phyloP scores from a whole-genome alignment of 805 yeast genomes.

The Starmerella powellii region DNA sequence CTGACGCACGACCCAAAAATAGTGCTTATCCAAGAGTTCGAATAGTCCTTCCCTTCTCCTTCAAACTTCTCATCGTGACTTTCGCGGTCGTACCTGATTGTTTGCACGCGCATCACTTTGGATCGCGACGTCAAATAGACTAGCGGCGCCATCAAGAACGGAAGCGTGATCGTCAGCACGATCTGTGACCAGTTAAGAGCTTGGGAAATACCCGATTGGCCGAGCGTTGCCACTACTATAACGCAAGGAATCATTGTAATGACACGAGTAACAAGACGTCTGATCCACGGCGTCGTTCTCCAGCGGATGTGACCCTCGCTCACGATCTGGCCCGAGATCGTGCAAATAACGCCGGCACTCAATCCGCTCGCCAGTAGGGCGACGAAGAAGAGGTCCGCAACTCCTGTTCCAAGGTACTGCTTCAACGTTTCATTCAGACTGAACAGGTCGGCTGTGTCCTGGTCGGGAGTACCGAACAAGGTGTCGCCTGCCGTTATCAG shows the following conservation, averaged over 20 bases:
- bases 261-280: constrained; percentile 64
- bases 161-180: constrained; percentile 65
- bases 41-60: constrained; percentile 21
- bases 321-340: constrained; percentile 87
- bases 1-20: constrained; percentile 46
- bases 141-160: constrained; percentile 75
- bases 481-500: constrained; percentile 73
- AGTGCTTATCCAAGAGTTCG: constrained; percentile 51
- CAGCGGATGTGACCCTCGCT: constrained; percentile 82
- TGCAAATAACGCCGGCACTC: constrained; percentile 85
- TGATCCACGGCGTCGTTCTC: constrained; percentile 66
- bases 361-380: constrained; percentile 79
- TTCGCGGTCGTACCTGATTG: constrained; percentile 12
- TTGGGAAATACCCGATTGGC: constrained; percentile 54
- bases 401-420: constrained; percentile 51
- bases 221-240: constrained; percentile 56
- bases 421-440: constrained; percentile 59
- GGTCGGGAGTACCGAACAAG: constrained; percentile 52
- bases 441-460: constrained; percentile 66
- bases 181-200: constrained; percentile 83
- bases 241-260: constrained; percentile 76
- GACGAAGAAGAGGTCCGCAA: constrained; percentile 73
- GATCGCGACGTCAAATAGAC: constrained; percentile 67
- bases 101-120: constrained; percentile 44
- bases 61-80: constrained; percentile 3